phyloP scores from a whole-genome alignment of 495 filamentous ascomycete species.

The Mytilinidion resinicola region DNA sequence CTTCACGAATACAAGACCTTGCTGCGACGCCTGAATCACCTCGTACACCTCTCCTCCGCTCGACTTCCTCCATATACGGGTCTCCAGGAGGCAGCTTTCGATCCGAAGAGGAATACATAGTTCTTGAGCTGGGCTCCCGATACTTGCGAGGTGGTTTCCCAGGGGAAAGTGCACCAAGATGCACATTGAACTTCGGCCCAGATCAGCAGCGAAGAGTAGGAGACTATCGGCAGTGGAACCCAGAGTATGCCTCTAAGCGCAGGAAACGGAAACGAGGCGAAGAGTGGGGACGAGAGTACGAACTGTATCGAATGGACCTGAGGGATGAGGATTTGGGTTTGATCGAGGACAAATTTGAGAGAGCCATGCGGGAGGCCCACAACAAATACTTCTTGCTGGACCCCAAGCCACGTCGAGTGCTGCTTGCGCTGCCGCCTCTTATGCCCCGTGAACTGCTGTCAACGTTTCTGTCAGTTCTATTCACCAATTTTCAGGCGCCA shows the following conservation, averaged over 20 bases:
- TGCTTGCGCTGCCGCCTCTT: constrained; percentile 66
- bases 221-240: constrained; percentile 68
- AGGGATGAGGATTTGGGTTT: constrained; percentile 66
- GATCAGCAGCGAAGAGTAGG: constrained; percentile 71
- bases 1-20: constrained; percentile 23
- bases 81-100: constrained; percentile 67
- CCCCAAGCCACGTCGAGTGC: constrained; percentile 62
- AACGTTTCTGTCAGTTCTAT: constrained; percentile 64
- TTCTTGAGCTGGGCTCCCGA: constrained; percentile 77
- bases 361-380: constrained; percentile 75
- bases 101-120: constrained; percentile 71
- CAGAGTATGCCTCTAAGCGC: constrained; percentile 45
- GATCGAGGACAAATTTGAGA: constrained; percentile 82
- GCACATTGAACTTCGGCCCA: constrained; percentile 62
- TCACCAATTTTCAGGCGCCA: constrained; percentile 71
- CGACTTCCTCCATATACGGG: constrained; percentile 54
- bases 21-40: constrained; percentile 36
- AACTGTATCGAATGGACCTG: constrained; percentile 76
- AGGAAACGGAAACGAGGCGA: constrained; percentile 40
- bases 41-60: constrained; percentile 53
- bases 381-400: constrained; percentile 70
- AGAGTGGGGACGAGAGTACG: constrained; percentile 65
- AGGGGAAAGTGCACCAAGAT: constrained; percentile 69
- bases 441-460: constrained; percentile 76
- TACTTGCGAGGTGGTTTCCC: constrained; percentile 80